Evolutionary conservation across 2,329 filamentous ascomycete genomes (phyloP).

Genomic region (Hymenoscyphus albidus): DNA sequence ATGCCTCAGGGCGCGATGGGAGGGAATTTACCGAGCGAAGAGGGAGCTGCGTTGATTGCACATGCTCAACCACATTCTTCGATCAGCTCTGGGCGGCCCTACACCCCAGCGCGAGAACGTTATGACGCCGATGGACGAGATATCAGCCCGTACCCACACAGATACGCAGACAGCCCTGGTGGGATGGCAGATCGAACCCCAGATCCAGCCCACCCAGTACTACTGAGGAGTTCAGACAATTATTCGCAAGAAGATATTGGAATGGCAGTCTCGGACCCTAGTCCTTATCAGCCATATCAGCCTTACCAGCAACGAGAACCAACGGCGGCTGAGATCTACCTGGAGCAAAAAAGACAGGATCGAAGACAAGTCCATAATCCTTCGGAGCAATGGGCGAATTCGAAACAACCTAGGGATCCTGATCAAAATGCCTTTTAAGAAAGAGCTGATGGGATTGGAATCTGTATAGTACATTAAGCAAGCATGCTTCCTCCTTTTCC

Average conservation of each 20-base stretch:
- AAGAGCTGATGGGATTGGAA: neutral
- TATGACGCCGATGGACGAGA: slow-evolving; percentile 31
- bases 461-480: slow-evolving; percentile 2
- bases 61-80: slow-evolving; percentile 32
- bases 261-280: slow-evolving; percentile 24
- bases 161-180: slow-evolving; percentile 20
- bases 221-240: slow-evolving; percentile 11
- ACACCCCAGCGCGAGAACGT: slow-evolving; percentile 30
- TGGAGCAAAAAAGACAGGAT: slow-evolving; percentile 21
- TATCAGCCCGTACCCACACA: slow-evolving; percentile 20
- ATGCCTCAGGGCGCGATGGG: slow-evolving; percentile 19
- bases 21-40: slow-evolving; percentile 20
- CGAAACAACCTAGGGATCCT: slow-evolving; percentile 12
- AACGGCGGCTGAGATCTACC: slow-evolving; percentile 20
- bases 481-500: neutral
- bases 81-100: slow-evolving; percentile 17
- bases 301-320: slow-evolving; percentile 13
- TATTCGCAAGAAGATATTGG: slow-evolving; percentile 19
- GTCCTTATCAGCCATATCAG: slow-evolving; percentile 20
- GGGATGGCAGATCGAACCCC: slow-evolving; percentile 14
- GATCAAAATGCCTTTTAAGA: neutral
- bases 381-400: slow-evolving; percentile 20
- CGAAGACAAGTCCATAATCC: slow-evolving; percentile 19
- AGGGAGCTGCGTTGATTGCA: slow-evolving; percentile 30
- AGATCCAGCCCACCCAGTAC: slow-evolving; percentile 13